These are phyloP conservation scores for Starmerella roubikii DNA, from an alignment of 805 yeast genomes.

Conservation along the genomic window DNA sequence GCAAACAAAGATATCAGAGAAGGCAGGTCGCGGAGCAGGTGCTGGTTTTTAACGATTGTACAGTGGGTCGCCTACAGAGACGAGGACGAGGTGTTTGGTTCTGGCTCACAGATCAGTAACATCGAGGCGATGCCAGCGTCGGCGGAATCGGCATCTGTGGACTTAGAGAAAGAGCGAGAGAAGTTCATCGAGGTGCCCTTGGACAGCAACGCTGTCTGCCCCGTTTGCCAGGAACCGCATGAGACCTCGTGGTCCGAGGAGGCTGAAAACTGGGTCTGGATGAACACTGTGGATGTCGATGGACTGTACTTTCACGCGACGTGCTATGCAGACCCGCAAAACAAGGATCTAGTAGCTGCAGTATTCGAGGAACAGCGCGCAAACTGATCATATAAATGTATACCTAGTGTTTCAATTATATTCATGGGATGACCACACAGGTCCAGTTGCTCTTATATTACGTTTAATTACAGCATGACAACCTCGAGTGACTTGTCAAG, in stretches of 20 bases:
- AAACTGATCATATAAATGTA: no score
- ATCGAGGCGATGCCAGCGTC: conserved; percentile 14
- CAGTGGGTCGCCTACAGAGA: conserved; percentile 69
- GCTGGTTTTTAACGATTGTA: conserved; percentile 64
- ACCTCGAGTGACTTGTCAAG: no score
- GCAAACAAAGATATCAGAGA: conserved; percentile 63
- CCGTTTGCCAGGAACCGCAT: conserved; percentile 55
- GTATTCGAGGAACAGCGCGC: conserved; percentile 7
- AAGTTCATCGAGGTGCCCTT: conserved; percentile 54
- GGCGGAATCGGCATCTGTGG: conserved; percentile 29
- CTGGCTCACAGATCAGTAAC: conserved; percentile 11
- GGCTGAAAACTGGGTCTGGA: conserved; percentile 73
- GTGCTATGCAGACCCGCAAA: conserved; percentile 54
- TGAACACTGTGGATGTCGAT: conserved; percentile 41
- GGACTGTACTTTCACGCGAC: conserved; percentile 47
- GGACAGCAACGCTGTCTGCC: conserved; percentile 48
- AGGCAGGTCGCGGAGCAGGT: conserved; percentile 48
- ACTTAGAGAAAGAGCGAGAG: conserved; percentile 22
- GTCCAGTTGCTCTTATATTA: background rate
- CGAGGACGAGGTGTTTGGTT: conserved; percentile 33
- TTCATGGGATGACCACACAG: no score
- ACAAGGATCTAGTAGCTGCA: conserved; percentile 15
- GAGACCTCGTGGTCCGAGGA: conserved; percentile 58
- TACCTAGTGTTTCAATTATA: background rate
- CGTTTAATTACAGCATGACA: background rate